These are phyloP conservation scores for Metarhizium album DNA, from an alignment of 2,329 filamentous ascomycete genomes.

Conservation along the genomic window DNA sequence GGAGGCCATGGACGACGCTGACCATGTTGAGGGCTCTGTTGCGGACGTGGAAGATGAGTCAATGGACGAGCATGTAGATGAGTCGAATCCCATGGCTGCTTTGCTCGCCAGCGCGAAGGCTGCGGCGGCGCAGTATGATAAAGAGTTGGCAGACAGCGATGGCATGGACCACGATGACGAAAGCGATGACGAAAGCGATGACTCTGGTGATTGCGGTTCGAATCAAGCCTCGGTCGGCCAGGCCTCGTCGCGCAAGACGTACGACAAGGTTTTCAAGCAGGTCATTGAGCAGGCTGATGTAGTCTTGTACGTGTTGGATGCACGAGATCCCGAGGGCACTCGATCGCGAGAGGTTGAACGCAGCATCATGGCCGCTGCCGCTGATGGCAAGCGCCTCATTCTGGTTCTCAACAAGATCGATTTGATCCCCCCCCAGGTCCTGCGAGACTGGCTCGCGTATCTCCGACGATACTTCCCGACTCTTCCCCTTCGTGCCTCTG, in stretches of 20 bases:
- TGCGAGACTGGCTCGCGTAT: slow-evolving; percentile 76
- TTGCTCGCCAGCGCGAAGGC: slow-evolving; percentile 73
- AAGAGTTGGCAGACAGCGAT: slow-evolving; percentile 49
- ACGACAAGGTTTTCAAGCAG: slow-evolving; percentile 93
- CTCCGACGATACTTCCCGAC: slow-evolving; percentile 86
- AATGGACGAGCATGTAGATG: slow-evolving; percentile 50
- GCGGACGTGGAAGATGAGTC: slow-evolving; percentile 40
- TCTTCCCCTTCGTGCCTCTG: slow-evolving; percentile 75
- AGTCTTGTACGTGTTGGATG: slow-evolving; percentile 85
- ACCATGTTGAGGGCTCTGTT: slow-evolving; percentile 37
- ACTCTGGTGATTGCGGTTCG: slow-evolving; percentile 44
- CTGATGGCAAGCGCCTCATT: slow-evolving; percentile 76
- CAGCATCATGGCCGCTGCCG: slow-evolving; percentile 78
- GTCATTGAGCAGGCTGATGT: slow-evolving; percentile 85
- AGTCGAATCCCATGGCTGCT: slow-evolving; percentile 84
- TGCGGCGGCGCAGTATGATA: slow-evolving; percentile 65
- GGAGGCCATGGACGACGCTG: slow-evolving; percentile 35
- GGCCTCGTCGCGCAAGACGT: slow-evolving; percentile 67
- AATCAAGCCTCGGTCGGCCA: slow-evolving; percentile 39
- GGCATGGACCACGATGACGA: slow-evolving; percentile 37
- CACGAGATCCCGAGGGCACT: slow-evolving; percentile 82
- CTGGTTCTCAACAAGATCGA: slow-evolving; percentile 95
- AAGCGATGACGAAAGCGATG: slow-evolving; percentile 26
- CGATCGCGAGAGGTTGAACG: slow-evolving; percentile 85
- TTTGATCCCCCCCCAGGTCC: slow-evolving; percentile 68